Evolutionary conservation across 768 basidiomycete species (phyloP).

Genomic region (Sarcodon sp.): DNA sequence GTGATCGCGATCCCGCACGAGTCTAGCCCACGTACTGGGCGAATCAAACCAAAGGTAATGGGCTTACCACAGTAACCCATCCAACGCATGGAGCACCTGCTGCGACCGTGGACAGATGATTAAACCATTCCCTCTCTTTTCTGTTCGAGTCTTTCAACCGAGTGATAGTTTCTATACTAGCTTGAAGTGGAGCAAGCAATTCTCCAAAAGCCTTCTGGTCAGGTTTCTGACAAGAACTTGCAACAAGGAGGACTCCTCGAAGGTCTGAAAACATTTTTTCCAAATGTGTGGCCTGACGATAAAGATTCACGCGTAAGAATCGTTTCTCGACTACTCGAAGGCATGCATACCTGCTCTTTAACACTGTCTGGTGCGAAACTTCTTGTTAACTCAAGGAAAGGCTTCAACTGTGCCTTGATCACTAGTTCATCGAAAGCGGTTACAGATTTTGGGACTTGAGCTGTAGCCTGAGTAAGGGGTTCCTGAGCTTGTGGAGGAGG

Average conservation of each 20-base stretch:
- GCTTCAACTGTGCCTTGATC: constrained; percentile 60
- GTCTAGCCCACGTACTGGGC: background rate
- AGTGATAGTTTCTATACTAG: constrained; percentile 62
- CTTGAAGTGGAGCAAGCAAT: constrained; percentile 56
- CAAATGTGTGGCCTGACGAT: constrained; percentile 49
- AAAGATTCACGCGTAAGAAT: background rate
- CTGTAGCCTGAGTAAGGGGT: constrained; percentile 17
- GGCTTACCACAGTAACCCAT: constrained; percentile 77
- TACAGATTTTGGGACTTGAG: constrained; percentile 38
- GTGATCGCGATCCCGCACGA: background rate
- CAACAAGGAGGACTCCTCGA: constrained; percentile 53
- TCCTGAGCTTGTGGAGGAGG: constrained; percentile 23
- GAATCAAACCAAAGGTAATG: background rate
- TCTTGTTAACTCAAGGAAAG: constrained; percentile 61
- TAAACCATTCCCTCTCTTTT: constrained; percentile 71
- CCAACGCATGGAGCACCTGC: constrained; percentile 75
- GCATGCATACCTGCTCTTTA: constrained; percentile 52
- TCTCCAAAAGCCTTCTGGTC: constrained; percentile 40
- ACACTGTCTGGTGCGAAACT: constrained; percentile 58
- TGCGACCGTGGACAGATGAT: constrained; percentile 68
- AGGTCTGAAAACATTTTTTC: constrained; percentile 56
- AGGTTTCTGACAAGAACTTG: constrained; percentile 72
- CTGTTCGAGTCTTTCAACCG: constrained; percentile 73
- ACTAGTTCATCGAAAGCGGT: constrained; percentile 63
- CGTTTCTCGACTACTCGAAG: background rate